phyloP scores from a whole-genome alignment of 2,329 filamentous ascomycete species.

The Ophiostoma piceae region DNA sequence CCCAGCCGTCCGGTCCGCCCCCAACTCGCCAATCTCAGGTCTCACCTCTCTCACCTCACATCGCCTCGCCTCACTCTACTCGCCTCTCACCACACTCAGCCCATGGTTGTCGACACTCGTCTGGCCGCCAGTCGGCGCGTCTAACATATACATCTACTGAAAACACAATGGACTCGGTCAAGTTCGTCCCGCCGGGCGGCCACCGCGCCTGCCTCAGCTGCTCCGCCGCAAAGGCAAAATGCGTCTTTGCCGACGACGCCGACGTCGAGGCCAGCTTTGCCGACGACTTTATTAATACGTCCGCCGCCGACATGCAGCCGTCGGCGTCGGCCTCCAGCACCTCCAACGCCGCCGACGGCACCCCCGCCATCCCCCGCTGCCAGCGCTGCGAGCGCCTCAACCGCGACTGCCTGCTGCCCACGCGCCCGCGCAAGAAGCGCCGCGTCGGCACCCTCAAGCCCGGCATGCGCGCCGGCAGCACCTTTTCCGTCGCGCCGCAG shows the following conservation, averaged over 20 bases:
- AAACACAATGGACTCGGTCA: constrained; percentile 26
- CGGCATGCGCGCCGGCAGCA: constrained; percentile 9
- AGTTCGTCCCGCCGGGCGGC: constrained; percentile 30
- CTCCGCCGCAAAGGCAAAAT: constrained; percentile 29
- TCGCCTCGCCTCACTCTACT: not conserved
- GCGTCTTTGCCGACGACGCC: constrained; percentile 28
- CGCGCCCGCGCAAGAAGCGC: constrained; percentile 27
- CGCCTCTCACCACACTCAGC: not conserved
- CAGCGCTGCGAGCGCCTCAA: constrained; percentile 27
- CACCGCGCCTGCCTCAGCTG: constrained; percentile 30
- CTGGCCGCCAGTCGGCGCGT: constrained; percentile 17
- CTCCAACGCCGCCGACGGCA: constrained; percentile 16
- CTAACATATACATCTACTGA: constrained; percentile 29
- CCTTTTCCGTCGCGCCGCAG: not conserved
- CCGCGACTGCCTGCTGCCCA: constrained; percentile 26
- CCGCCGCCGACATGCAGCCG: constrained; percentile 1
- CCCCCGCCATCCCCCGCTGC: constrained; percentile 24
- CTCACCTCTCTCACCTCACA: not conserved
- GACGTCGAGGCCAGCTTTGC: constrained; percentile 15
- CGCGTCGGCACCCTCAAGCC: constrained; percentile 24
- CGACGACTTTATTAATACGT: constrained; percentile 18
- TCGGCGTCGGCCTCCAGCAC: not conserved
- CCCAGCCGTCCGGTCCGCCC: not conserved
- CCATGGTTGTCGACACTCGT: not conserved
- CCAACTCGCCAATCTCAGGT: not conserved